Evolutionary conservation across 208 protist genomes (phyloP).

Genomic region (Leishmania braziliensis): DNA sequence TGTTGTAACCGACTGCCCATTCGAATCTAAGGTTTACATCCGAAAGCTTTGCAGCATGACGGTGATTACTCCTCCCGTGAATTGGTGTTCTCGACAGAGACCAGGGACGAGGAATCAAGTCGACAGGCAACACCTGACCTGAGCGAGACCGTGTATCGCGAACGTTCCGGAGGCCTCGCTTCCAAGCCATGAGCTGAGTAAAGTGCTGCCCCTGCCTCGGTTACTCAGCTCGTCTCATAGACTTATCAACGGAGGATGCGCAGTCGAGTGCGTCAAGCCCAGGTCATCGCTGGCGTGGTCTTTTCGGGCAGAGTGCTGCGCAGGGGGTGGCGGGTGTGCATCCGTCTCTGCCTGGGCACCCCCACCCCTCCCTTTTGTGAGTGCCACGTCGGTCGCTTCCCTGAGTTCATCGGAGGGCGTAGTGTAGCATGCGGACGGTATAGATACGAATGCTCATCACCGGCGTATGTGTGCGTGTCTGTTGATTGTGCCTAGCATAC

Average conservation of each 20-base stretch:
- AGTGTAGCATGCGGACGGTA: background rate
- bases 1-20: background rate
- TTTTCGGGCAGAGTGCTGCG: too few relatives aligned
- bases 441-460: background rate
- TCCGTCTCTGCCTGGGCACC: background rate
- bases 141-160: background rate
- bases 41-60: background rate
- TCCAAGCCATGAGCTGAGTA: background rate
- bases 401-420: background rate
- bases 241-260: background rate
- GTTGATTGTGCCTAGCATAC: background rate
- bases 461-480: background rate
- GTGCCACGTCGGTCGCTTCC: background rate
- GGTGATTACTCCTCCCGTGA: background rate
- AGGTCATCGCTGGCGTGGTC: background rate
- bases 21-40: conserved; percentile 12
- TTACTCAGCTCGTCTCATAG: background rate
- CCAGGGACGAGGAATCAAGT: background rate
- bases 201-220: background rate
- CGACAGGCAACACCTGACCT: background rate
- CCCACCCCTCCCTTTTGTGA: background rate
- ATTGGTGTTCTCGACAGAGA: background rate
- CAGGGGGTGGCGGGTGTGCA: background rate
- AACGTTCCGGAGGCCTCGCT: background rate
- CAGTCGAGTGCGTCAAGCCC: background rate